A percentile compares a stretch with the other conserved stretches of the same genome.
These are phyloP conservation scores for Trichosporon sp. DNA, from an alignment of 1,284 basidiomycete species.

Conservation along the genomic window DNA sequence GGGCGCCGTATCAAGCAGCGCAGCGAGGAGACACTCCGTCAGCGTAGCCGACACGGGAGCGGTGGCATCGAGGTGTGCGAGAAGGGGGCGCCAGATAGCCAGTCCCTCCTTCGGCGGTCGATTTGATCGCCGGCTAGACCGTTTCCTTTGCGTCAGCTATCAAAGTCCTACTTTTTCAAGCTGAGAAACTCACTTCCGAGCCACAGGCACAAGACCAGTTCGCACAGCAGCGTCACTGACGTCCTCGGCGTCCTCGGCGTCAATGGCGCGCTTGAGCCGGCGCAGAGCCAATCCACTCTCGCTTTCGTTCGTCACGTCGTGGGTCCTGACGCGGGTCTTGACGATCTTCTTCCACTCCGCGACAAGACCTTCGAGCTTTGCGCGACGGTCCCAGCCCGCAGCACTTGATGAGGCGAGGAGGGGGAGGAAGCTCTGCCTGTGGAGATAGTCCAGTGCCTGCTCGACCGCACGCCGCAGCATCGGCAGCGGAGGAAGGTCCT, in stretches of 20 bases:
- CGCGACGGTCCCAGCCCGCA: conserved; percentile 40
- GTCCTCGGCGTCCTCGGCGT: conserved; percentile 57
- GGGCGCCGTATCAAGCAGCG: conserved; percentile 13
- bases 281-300: conserved; percentile 48
- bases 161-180: not conserved
- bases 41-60: not conserved
- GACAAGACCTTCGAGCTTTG: conserved; percentile 51
- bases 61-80: conserved; percentile 1
- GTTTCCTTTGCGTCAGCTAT: conserved; percentile 15
- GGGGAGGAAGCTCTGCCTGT: conserved; percentile 69
- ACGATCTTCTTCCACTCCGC: conserved; percentile 42
- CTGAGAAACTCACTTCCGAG: conserved; percentile 60
- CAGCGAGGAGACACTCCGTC: conserved; percentile 7
- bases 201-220: conserved; percentile 69
- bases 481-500: conserved; percentile 81
- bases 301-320: conserved; percentile 68
- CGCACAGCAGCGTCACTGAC: conserved; percentile 59
- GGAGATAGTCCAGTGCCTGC: conserved; percentile 58
- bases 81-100: conserved; percentile 28
- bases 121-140: conserved; percentile 4
- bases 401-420: conserved; percentile 57
- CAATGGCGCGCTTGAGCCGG: conserved; percentile 38
- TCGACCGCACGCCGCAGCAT: conserved; percentile 68
- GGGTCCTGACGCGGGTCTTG: conserved; percentile 50
- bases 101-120: conserved; percentile 36